These are phyloP conservation scores for Lippia alba DNA, from an alignment of 305 asterid genomes.

Conservation along the genomic window DNA sequence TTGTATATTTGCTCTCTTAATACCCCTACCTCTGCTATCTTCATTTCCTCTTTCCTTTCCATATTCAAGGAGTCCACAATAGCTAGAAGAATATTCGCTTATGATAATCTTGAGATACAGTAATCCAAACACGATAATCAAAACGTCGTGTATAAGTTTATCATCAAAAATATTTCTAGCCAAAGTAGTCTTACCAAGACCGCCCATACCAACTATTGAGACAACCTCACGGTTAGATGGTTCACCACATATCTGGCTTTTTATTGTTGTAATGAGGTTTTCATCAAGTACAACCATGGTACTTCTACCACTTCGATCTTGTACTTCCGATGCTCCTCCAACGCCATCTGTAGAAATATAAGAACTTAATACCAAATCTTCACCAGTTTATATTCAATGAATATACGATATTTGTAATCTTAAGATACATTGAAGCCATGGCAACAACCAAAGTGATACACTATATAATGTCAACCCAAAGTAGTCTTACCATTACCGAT, in stretches of 20 bases:
- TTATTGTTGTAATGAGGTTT: background rate
- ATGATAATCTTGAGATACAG: background rate
- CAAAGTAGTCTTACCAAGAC: slow-evolving; percentile 16
- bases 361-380: background rate
- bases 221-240: background rate
- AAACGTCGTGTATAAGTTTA: background rate
- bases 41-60: background rate
- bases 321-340: background rate
- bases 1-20: background rate
- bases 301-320: background rate
- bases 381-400: background rate
- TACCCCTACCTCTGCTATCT: background rate
- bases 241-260: slow-evolving; percentile 4
- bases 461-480: too few species aligned
- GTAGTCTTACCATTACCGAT: too few species aligned
- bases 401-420: too few species aligned
- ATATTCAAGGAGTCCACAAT: background rate
- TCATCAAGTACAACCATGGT: background rate
- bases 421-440: too few species aligned
- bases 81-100: background rate
- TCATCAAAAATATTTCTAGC: slow-evolving; percentile 1
- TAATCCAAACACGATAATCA: background rate
- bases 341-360: background rate
- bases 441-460: too few species aligned
- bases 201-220: slow-evolving; percentile 19